A percentile compares a stretch with the other conserved stretches of the same genome.
phyloP scores from a whole-genome alignment of 257 asterid genomes.

The Anisodus acutangulus region DNA sequence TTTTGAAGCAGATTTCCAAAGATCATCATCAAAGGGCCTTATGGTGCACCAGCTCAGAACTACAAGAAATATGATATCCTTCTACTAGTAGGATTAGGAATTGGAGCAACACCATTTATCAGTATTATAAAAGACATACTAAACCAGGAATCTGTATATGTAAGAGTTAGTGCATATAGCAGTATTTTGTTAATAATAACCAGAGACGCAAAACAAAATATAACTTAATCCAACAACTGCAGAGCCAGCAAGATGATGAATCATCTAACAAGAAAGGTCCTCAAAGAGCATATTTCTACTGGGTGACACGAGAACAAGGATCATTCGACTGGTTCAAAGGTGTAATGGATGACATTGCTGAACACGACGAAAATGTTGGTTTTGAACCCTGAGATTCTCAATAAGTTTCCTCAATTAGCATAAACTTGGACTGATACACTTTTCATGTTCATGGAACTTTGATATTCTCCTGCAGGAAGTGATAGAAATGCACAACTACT shows the following conservation, averaged over 20 bases:
- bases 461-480: constrained; percentile 53
- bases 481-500: constrained; percentile 89
- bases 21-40: constrained; percentile 82
- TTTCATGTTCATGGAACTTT: background rate
- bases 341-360: constrained; percentile 94
- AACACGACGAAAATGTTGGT: constrained; percentile 69
- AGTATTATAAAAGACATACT: constrained; percentile 83
- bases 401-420: background rate
- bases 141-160: constrained; percentile 51
- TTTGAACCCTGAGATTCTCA: background rate
- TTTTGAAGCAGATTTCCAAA: constrained; percentile 58
- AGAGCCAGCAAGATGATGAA: constrained; percentile 38
- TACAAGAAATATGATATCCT: constrained; percentile 84
- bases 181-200: background rate
- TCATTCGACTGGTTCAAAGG: constrained; percentile 98
- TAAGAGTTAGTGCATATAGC: constrained; percentile 37
- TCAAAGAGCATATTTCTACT: constrained; percentile 80
- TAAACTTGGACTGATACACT: background rate
- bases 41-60: constrained; percentile 93
- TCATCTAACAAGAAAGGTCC: constrained; percentile 47
- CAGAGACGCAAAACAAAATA: background rate
- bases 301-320: constrained; percentile 97
- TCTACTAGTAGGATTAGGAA: constrained; percentile 87
- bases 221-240: constrained; percentile 29
- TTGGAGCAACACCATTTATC: constrained; percentile 91